Base-by-base conservation (phyloP, 2,329 filamentous ascomycete species). In the Stagonosporopsis vannaccii region DNA sequence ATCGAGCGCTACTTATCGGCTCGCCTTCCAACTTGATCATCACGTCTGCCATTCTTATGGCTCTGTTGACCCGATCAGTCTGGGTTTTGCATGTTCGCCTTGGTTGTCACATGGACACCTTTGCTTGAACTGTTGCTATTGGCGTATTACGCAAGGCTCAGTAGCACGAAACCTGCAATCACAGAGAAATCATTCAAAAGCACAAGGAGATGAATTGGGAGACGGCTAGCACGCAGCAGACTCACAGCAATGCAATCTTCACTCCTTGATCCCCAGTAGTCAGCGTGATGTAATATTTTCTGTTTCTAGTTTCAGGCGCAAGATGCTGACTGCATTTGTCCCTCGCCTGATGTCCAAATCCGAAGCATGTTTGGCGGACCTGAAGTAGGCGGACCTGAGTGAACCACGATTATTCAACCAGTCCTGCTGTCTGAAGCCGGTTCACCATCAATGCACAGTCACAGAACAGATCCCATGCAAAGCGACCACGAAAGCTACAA, bases 11-110 rank as follows among this genome's bases (percentile, higher is more conserved):
- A 47, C 54, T 44, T 8, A 49, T 36, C 12, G 49, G 49, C 49
- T 52, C 49, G 33, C 13, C 3, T 15, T 36, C 17, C 51, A 42
- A 17, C 43, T 57, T 57, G 54, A 57, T 57, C 48, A 52, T 35
- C 42, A 51, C 36, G 26, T 42, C 17, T 30, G 32, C 42, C 47
- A 36, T 20, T 7, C 25, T 13, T 6, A 22, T 32, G 47, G 42
- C 43, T n/a, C 9, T 42, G 30, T 23, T 39, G 42, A 42, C 47
- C 36, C 12, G 47, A 51, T 56, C 53, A 56, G 37, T 47, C 53
- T 47, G 37, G 30, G 47, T 12, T 33, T 42, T 33, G 12, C 43
- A 22, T 39, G 42, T 45, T 30, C 13, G 25, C 19, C 4, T 22
- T n/a, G 17, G n/a, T 40, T 26, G 19, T 7, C n/a, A 22, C 47